Conservation (phyloP, 176 grass and related monocot species). For the Carex scoparia region DNA sequence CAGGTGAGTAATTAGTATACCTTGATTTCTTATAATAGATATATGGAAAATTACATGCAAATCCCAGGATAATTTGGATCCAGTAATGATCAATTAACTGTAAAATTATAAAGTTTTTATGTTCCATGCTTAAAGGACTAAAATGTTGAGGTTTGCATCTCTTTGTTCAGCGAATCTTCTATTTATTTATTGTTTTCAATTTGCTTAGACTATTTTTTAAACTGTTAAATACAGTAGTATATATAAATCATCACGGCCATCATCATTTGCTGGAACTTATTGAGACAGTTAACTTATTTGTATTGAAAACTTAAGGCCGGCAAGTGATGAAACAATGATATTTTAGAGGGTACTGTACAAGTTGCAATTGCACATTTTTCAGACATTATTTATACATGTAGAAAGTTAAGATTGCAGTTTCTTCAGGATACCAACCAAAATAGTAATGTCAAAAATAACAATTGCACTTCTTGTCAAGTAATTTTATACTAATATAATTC, state of each 20-base stretch:
- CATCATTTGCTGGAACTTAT: neutral
- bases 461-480: neutral
- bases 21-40: neutral
- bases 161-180: neutral
- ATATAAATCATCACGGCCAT: neutral
- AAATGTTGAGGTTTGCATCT: neutral
- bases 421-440: neutral
- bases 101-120: neutral
- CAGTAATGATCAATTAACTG: neutral
- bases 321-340: neutral
- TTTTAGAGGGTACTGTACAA: neutral
- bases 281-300: neutral
- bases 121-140: neutral
- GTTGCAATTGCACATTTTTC: neutral
- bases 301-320: neutral
- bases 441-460: neutral
- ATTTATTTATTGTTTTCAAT: neutral
- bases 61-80: neutral
- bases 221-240: neutral
- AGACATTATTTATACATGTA: neutral
- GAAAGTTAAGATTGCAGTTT: neutral
- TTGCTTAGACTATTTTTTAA: neutral
- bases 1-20: conserved; percentile 24
- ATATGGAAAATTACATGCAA: neutral
- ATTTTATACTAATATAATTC: neutral